Conservation (phyloP, 2,329 filamentous ascomycete species). For the Claviceps fusiformis region DNA sequence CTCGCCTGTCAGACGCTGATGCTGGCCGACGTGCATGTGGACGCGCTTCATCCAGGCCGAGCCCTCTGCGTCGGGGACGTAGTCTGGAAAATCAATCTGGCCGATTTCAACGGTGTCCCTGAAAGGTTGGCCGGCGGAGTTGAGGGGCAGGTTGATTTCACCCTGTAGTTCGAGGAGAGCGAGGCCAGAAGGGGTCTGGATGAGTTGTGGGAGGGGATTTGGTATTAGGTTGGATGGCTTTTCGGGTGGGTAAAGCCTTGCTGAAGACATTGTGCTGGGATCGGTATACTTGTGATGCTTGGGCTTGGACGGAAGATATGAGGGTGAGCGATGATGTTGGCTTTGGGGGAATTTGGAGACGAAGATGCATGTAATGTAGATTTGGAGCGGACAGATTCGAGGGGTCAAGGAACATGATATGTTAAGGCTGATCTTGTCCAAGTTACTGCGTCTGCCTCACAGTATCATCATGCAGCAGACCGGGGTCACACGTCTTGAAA, state of each 20-base stretch:
- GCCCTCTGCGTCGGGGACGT: conserved; percentile 32
- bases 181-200: conserved; percentile 80
- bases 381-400: not conserved
- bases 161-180: conserved; percentile 90
- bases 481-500: not conserved
- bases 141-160: conserved; percentile 60
- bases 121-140: conserved; percentile 18
- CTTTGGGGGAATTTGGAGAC: not conserved
- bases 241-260: conserved; percentile 27
- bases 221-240: conserved; percentile 11
- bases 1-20: conserved; percentile 81
- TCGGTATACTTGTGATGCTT: not conserved
- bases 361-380: not conserved
- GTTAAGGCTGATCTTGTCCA: not conserved
- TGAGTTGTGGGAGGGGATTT: conserved; percentile 60
- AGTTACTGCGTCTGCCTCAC: not conserved
- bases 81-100: conserved; percentile 65
- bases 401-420: not conserved
- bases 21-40: conserved; percentile 74
- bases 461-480: not conserved
- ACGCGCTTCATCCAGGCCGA: conserved; percentile 81
- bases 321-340: not conserved
- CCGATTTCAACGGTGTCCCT: conserved; percentile 38
- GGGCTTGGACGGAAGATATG: not conserved
- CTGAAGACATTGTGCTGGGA: conserved; percentile 19